These are phyloP conservation scores for Ceriops zippeliana DNA, from an alignment of 345 rosid species.

Conservation along the genomic window DNA sequence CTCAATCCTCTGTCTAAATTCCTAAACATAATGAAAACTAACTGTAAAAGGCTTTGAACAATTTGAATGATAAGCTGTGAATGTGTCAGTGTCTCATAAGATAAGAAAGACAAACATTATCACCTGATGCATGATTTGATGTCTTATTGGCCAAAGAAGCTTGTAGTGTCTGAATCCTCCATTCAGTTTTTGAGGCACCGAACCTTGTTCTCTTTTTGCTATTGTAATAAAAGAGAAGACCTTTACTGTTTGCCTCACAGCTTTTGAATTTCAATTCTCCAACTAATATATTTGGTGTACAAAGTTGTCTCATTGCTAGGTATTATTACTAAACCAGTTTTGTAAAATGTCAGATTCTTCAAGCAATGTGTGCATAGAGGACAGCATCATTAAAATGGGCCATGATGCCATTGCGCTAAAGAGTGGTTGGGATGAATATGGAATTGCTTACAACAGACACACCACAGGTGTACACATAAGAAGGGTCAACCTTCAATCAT, in stretches of 20 bases:
- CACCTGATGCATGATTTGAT: too few species aligned
- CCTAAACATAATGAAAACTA: too few species aligned
- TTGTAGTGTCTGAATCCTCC: too few species aligned
- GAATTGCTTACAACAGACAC: conserved; percentile 65
- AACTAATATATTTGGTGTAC: neutral
- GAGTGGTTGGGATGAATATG: conserved; percentile 97
- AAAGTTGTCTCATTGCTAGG: neutral
- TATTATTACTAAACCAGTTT: neutral
- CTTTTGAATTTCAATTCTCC: neutral
- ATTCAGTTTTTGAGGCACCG: neutral
- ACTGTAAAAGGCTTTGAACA: too few species aligned
- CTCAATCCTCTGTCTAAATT: too few species aligned
- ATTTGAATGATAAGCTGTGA: too few species aligned
- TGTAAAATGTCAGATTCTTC: conserved; percentile 69
- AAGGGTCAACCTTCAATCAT: conserved; percentile 59
- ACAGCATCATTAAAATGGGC: conserved; percentile 63
- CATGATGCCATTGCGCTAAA: conserved; percentile 74
- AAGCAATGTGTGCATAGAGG: conserved; percentile 74
- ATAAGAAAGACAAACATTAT: too few species aligned
- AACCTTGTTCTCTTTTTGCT: neutral
- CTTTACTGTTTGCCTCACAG: neutral
- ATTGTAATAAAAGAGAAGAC: neutral
- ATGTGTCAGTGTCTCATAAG: too few species aligned
- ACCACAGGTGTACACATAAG: conserved; percentile 59
- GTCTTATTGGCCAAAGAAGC: too few species aligned